Base-by-base conservation (phyloP, 2,329 filamentous ascomycete genomes). In the Penicillium paneum region DNA sequence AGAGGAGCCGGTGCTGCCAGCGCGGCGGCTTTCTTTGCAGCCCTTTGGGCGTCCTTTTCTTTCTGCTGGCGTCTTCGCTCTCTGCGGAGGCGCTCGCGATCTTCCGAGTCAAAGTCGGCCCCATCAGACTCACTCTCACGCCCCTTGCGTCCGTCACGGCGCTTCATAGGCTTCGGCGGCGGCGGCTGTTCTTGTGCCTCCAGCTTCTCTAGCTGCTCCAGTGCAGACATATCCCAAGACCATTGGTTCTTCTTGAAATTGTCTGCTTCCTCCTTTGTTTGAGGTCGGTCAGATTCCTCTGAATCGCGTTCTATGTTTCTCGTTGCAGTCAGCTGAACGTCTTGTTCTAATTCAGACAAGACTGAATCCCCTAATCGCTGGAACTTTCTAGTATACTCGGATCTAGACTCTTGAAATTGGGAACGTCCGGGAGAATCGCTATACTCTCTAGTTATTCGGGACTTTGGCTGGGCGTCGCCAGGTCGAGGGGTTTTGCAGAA, bases 1-100 rank as follows among this genome's bases (percentile, higher is more conserved):
- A 99, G 89, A 1, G 80, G 81, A 2, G 82, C 83, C 6, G 78
- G 71, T n/a, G 76, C 71, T 34, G 72, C 66, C 31, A 66, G 64
- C 31, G 56, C 73, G 71, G 67, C 74, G 71, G 68, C 74, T 71
- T 56, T 74, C 75, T 61, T 51, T 31, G 56, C 74, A 71, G 68
- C 74, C 71, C 54, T 74, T 75, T 61, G 44, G 5, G 40, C 54
- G 1, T 54, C 72, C 74, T 64, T 71, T 66, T 72, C 66, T 63
- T 70, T 70, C 70, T 78, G 79, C 40, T 67, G 63, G 21, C 64
- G 67, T 43, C 69, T 71, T 15, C 68, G 68, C 34, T 71, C 64
- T 34, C 67, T 55, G 6, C 65, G 70, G 31, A 66, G 67, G 42
- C 56, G 60, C 38, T 76, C 69, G 46, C 67, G 69, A 32, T 71